Percentiles rank a stretch among this genome's conserved stretches.
Evolutionary conservation across 2,329 filamentous ascomycete species (phyloP).

Genomic region (Talaromyces islandicus): DNA sequence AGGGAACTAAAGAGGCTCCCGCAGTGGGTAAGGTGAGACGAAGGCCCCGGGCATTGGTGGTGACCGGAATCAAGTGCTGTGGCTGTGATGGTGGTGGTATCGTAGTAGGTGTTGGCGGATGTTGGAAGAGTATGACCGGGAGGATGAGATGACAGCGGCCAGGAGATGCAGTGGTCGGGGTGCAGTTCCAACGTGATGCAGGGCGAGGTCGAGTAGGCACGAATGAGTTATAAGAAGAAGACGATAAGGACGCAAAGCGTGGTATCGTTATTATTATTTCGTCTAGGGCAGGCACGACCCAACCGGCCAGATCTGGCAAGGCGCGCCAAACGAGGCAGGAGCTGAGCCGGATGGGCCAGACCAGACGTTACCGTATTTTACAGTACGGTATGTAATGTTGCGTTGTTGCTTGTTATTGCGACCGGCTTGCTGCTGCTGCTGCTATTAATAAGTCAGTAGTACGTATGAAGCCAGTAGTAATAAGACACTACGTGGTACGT

Average conservation of each 20-base stretch:
- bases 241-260: neutral
- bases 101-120: neutral
- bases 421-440: neutral
- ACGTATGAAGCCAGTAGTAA: neutral
- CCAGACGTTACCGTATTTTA: neutral
- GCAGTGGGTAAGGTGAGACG: constrained; percentile 9
- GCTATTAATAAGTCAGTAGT: neutral
- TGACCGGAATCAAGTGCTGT: neutral
- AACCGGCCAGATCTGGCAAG: neutral
- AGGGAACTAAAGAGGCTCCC: constrained; percentile 9
- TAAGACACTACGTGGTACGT: neutral
- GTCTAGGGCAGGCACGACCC: neutral
- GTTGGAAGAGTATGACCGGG: neutral
- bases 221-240: neutral
- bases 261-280: neutral
- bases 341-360: neutral
- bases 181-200: constrained; percentile 7
- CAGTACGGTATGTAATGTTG: no score
- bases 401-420: no score
- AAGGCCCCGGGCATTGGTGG: constrained; percentile 7
- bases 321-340: neutral
- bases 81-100: neutral
- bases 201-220: neutral
- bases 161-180: neutral
- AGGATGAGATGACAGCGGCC: neutral